phyloP scores from a whole-genome alignment of 306 rosid species.

The Fragaria vesca region DNA sequence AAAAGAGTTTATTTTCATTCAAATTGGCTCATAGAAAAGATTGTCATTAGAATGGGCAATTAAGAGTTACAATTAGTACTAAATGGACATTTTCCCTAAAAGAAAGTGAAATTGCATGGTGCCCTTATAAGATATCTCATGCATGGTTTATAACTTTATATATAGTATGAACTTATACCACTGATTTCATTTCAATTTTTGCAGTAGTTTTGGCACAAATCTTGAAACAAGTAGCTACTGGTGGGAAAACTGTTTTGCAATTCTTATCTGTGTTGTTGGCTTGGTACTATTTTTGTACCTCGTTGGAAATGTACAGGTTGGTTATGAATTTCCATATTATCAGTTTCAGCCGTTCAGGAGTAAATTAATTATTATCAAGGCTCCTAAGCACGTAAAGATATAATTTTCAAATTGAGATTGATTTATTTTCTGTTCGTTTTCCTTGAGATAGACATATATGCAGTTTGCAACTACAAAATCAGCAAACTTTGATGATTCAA shows the following conservation, averaged over 20 bases:
- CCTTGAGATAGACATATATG: slow-evolving; percentile 54
- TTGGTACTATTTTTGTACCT: neutral
- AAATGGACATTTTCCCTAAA: no score
- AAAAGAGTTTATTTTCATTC: no score
- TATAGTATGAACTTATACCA: neutral
- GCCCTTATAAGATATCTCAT: neutral
- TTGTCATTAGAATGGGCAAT: no score
- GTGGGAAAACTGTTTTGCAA: neutral
- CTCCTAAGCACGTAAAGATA: neutral
- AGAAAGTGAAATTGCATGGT: neutral
- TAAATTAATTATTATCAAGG: neutral
- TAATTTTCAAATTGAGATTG: neutral
- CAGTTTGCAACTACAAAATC: slow-evolving; percentile 34
- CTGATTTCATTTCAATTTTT: neutral
- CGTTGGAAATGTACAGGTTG: slow-evolving; percentile 2
- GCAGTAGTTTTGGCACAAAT: slow-evolving; percentile 8
- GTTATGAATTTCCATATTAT: neutral
- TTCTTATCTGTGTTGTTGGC: neutral
- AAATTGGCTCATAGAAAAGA: no score
- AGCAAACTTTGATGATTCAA: slow-evolving; percentile 17
- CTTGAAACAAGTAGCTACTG: neutral
- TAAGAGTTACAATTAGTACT: no score
- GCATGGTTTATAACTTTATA: neutral
- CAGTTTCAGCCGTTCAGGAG: no score
- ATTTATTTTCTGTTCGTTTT: neutral